phyloP scores from a whole-genome alignment of 305 asterid species.

The Salvia sclarea region DNA sequence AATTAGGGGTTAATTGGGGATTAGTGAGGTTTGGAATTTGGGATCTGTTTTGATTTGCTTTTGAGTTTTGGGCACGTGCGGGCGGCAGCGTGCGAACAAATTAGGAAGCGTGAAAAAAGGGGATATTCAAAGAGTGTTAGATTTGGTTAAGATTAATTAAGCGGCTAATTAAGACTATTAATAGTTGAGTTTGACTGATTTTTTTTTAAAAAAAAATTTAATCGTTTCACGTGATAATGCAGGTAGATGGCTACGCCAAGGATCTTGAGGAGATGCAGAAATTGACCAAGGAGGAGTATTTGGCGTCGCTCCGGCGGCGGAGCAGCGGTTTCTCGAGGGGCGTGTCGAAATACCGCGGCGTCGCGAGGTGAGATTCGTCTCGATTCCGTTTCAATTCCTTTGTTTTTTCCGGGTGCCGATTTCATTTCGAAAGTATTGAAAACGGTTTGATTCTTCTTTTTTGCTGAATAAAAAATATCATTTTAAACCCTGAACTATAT shows the following conservation, averaged over 20 bases:
- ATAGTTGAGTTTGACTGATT: no score
- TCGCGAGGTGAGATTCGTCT: conserved; percentile 65
- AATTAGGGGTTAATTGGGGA: no score
- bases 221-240: conserved; percentile 27
- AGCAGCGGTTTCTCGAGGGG: conserved; percentile 95
- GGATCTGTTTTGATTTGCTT: no score
- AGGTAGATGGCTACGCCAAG: conserved; percentile 56
- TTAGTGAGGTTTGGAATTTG: no score
- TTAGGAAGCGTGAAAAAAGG: neutral
- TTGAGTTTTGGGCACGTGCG: no score
- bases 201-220: no score
- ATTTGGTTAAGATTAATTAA: neutral
- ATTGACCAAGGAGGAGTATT: conserved; percentile 63
- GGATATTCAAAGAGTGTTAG: neutral
- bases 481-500: no score
- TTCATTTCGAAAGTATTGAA: conserved; percentile 18
- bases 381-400: conserved; percentile 12
- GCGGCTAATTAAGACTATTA: conserved; percentile 16
- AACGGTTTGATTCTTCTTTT: conserved; percentile 17
- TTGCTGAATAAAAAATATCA: no score
- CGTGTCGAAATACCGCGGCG: conserved; percentile 86
- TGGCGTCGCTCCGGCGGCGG: conserved; percentile 67
- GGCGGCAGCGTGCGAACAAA: neutral
- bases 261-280: conserved; percentile 69
- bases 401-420: no score